Percentiles rank a stretch among this genome's conserved stretches.
These are phyloP conservation scores for Monilinia vaccinii-corymbosi DNA, from an alignment of 2,329 filamentous ascomycete genomes.

Conservation along the genomic window DNA sequence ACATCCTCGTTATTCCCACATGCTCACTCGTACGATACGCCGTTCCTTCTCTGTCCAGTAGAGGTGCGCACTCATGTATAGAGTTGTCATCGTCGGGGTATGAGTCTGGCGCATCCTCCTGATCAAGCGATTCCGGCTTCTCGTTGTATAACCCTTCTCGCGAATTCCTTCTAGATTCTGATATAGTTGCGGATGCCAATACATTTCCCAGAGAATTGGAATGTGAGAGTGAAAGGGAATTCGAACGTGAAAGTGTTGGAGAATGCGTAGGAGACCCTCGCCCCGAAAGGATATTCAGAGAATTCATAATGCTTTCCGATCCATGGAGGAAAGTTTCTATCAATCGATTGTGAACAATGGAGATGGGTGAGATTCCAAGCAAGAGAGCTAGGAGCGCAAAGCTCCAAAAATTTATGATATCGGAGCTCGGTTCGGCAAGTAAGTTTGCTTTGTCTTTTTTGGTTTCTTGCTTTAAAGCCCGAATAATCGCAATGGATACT, in stretches of 20 bases:
- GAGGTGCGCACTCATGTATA: conserved; percentile 58
- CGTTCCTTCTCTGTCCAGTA: conserved; percentile 40
- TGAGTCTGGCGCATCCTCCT: conserved; percentile 32
- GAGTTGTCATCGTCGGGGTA: conserved; percentile 19
- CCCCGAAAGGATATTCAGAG: conserved; percentile 85
- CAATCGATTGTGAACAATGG: conserved; percentile 5
- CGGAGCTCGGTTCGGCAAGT: neutral
- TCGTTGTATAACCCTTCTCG: conserved; percentile 33
- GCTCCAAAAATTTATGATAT: conserved; percentile 4
- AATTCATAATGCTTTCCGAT: conserved; percentile 73
- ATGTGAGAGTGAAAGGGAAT: conserved; percentile 44
- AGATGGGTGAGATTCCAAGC: neutral
- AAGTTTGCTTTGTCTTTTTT: neutral
- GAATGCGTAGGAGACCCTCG: conserved; percentile 59
- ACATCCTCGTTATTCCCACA: conserved; percentile 57
- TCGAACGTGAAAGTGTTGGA: conserved; percentile 48
- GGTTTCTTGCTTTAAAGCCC: neutral
- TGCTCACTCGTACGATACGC: conserved; percentile 30
- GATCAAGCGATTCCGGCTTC: conserved; percentile 28
- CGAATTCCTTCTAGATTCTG: conserved; percentile 26
- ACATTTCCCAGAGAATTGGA: conserved; percentile 48
- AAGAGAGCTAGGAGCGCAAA: conserved; percentile 7
- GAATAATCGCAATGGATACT: neutral
- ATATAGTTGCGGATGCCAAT: conserved; percentile 18
- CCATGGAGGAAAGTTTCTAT: conserved; percentile 35